Conservation (phyloP, 805 yeast genomes). For the Spathaspora girioi region DNA sequence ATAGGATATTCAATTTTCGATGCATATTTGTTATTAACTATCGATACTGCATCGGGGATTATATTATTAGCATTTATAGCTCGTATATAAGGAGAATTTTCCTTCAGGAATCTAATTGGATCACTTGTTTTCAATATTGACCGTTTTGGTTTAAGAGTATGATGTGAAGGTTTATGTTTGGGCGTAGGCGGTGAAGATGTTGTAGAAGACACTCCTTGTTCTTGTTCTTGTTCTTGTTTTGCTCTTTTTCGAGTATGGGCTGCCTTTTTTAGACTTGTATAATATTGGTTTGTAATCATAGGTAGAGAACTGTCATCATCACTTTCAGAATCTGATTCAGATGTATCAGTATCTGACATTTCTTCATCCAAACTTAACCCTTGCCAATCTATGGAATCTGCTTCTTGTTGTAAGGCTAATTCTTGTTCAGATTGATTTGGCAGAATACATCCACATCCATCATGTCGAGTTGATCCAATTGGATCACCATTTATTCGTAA, state of each 20-base stretch:
- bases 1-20: constrained; percentile 4
- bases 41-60: constrained; percentile 1
- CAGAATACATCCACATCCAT: constrained; percentile 6
- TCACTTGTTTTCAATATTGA: constrained; percentile 30
- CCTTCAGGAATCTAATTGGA: neutral
- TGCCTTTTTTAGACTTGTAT: constrained; percentile 12
- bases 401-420: constrained; percentile 15
- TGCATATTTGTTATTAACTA: constrained; percentile 9
- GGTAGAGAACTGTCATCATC: constrained; percentile 6
- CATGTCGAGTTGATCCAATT: constrained; percentile 18
- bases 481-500: constrained; percentile 39
- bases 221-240: constrained; percentile 2
- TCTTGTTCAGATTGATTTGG: neutral
- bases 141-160: constrained; percentile 35
- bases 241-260: constrained; percentile 5
- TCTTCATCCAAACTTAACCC: constrained; percentile 9
- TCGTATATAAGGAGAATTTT: constrained; percentile 4
- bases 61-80: constrained; percentile 1
- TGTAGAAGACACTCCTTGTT: constrained; percentile 7
- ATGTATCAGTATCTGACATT: constrained; percentile 2
- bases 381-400: constrained; percentile 11
- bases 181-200: constrained; percentile 26
- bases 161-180: constrained; percentile 41
- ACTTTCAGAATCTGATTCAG: constrained; percentile 10
- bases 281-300: constrained; percentile 18